A percentile compares a stretch with the other conserved stretches of the same genome.
Evolutionary conservation across 2,329 filamentous ascomycete genomes (phyloP).

Genomic region (Diaporthe vexans): DNA sequence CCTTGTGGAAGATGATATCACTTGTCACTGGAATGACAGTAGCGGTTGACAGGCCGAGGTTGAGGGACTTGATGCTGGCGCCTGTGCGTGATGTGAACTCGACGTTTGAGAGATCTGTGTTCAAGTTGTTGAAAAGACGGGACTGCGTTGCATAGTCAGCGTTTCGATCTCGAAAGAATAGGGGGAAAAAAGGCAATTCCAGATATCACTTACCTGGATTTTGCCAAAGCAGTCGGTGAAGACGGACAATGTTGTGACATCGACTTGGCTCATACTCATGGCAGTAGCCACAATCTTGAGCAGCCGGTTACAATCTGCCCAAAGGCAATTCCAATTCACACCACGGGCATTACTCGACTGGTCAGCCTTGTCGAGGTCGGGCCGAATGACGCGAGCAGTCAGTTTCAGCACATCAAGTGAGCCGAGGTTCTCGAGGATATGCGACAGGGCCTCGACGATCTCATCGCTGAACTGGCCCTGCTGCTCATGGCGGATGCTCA

Average conservation of each 20-base stretch:
- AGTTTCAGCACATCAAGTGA: not conserved
- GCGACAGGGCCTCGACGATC: not conserved
- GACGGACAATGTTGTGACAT: conserved; percentile 4
- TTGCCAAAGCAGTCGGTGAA: conserved; percentile 25
- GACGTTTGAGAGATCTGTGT: not conserved
- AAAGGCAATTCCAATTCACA: conserved; percentile 29
- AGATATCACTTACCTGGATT: not conserved
- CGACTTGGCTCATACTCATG: conserved; percentile 12
- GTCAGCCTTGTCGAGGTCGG: not conserved
- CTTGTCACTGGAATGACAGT: not conserved
- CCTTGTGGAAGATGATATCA: not conserved
- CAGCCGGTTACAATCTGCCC: conserved; percentile 27
- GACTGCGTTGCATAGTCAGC: not conserved
- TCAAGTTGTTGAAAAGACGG: not conserved
- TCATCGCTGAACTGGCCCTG: conserved; percentile 20
- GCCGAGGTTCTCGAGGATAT: not conserved
- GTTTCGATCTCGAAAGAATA: not conserved
- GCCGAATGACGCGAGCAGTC: not conserved
- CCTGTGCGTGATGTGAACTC: not conserved
- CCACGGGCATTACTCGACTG: not conserved
- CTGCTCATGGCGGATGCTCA: conserved; percentile 19
- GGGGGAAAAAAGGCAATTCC: not conserved
- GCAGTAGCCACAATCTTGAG: conserved; percentile 5
- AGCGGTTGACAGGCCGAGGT: conserved; percentile 11
- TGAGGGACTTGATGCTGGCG: conserved; percentile 10